These are phyloP conservation scores for Fabrea salina DNA, from an alignment of 169 alveolate species.

Conservation along the genomic window DNA sequence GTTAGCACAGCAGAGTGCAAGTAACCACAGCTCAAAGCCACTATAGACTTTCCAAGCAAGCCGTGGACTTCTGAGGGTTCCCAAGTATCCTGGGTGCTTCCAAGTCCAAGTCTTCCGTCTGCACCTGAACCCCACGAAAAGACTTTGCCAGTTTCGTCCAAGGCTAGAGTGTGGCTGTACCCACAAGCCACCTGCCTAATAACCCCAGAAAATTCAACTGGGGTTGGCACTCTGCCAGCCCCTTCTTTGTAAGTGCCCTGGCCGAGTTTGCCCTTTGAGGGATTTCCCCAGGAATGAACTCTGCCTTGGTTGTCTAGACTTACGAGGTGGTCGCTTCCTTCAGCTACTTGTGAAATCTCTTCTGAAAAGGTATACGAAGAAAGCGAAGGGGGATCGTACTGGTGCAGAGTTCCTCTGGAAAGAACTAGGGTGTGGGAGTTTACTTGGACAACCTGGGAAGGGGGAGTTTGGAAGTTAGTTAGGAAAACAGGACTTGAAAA, in stretches of 20 bases:
- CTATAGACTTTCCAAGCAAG: background rate
- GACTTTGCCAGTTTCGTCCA: background rate
- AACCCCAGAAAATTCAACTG: background rate
- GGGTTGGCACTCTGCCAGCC: background rate
- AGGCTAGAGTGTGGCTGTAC: background rate
- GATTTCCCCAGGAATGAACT: conserved; percentile 67
- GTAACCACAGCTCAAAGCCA: background rate
- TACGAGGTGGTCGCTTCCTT: conserved; percentile 65
- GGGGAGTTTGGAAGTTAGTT: too few species aligned
- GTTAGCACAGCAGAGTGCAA: conserved; percentile 12
- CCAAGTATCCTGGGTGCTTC: background rate
- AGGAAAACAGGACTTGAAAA: too few species aligned
- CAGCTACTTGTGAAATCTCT: too few species aligned
- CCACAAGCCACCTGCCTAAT: conserved; percentile 20
- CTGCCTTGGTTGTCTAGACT: conserved; percentile 59
- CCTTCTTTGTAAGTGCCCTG: conserved; percentile 35
- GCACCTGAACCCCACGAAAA: conserved; percentile 23
- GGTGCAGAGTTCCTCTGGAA: too few species aligned
- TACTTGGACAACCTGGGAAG: too few species aligned
- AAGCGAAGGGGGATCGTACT: too few species aligned
- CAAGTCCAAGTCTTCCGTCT: conserved; percentile 24
- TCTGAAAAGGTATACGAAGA: too few species aligned
- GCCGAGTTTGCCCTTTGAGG: conserved; percentile 49
- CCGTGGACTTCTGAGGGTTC: background rate
- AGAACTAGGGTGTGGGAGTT: too few species aligned